Evolutionary conservation across 2,329 filamentous ascomycete genomes (phyloP).

Genomic region (Neofusicoccum ribis): DNA sequence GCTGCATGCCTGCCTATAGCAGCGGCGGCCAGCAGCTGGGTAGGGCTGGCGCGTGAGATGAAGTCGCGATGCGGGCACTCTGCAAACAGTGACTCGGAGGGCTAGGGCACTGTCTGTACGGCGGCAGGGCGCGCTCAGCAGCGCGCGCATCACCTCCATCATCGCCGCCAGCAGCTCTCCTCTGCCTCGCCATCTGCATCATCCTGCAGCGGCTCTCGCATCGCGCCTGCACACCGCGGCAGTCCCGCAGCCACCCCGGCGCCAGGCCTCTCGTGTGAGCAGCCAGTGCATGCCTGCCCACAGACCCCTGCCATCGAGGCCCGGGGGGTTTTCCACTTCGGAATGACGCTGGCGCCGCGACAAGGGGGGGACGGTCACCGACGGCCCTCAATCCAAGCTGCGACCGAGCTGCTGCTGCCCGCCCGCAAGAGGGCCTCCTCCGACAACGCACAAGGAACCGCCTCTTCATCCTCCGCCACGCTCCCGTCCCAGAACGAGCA

Average conservation of each 20-base stretch:
- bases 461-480: not conserved
- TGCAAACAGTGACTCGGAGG: not conserved
- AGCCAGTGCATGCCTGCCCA: conserved; percentile 1
- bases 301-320: conserved; percentile 10
- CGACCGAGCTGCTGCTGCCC: conserved; percentile 3
- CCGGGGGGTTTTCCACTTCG: not conserved
- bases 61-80: not conserved
- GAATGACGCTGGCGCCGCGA: conserved; percentile 12
- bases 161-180: not conserved
- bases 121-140: not conserved
- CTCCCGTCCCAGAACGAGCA: not conserved
- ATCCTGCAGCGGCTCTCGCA: not conserved
- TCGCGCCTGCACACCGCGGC: not conserved
- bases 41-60: not conserved
- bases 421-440: conserved; percentile 5
- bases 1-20: not conserved
- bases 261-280: conserved; percentile 2
- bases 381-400: conserved; percentile 5
- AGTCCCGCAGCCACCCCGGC: conserved; percentile 7
- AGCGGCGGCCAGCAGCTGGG: not conserved
- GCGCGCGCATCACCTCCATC: not conserved
- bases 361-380: not conserved
- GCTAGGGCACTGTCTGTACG: too few relatives aligned
- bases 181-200: not conserved
- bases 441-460: not conserved